Base-by-base conservation (phyloP, 352 stramenopile species). In the Globisporangium camurandrum region DNA sequence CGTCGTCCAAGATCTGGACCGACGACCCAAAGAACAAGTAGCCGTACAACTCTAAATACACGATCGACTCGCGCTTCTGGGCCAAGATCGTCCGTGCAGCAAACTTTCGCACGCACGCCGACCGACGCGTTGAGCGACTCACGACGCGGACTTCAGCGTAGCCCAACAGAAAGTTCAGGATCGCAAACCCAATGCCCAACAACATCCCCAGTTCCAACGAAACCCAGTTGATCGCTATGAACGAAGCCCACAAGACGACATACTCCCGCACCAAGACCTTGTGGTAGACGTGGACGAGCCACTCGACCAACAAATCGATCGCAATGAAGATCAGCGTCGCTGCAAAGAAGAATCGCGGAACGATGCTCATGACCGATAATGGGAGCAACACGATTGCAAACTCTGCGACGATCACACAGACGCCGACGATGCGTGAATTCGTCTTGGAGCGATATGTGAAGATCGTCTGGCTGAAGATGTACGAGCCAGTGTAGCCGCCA, bases 401-500 rank as follows among this genome's bases (percentile, higher is more conserved):
- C 62, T 97, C 88, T 24, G 64, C 86, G 38, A 86, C 40, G 37
- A 96, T 93, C 52, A 97, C 87, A 28, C 94, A 86, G 4, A 96
- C 43, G 37, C 94, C 93, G 48, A 97, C 92, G 42, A 95, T 75
- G 16, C 90, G 71, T 30, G 81, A 93, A 58, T 97, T 90, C 59
- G 85, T 86, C 49, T 88, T 86, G 56, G 90, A 96, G 7, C 89
- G 79, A 64, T 93, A 97, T 20, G 95, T 98, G 67, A 99, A 98
- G 56, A 99, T 98, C 19, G 93, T 98, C 75, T 99, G 96, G 28
- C 79, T 97, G 67, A 99, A 99, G 56, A 99, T 99, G 68, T 99
- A 99, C 23, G 83, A 97, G 8, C 97, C 97, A 11, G 95, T 98
- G 73, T 98, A 99, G 43, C 97, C 97, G 24, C 96, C 96, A 0